Base-by-base conservation (phyloP, 73 alveolate genomes). In the Paramecium sexaurelia region DNA sequence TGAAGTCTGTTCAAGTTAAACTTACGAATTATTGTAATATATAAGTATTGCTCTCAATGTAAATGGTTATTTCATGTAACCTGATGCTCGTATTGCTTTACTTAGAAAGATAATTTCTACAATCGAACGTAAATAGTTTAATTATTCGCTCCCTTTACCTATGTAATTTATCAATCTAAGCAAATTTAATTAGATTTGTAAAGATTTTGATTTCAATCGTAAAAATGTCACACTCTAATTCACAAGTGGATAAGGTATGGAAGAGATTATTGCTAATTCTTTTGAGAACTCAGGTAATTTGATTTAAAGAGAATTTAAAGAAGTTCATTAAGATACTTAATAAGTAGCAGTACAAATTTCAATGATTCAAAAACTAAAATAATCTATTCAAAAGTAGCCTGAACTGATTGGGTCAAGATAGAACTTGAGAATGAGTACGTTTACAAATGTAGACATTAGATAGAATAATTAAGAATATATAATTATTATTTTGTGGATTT, bases 121-220 rank as follows among this genome's bases (percentile, higher is more conserved):
- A 5, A 17, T 39, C 5, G 55, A 40, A 24, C 0, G 36, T 0
- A 41, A 33, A 78, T 9, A 78, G 20, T 78, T 78, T 24, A 6
- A 5, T 0, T 78, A 78, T 20, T 13, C 41, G 10, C 41, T 78
- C 15, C 90, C 90, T 0, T 37, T 78, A 24, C 75, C 90, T 15
- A 78, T 78, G 19, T 78, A 78, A 78, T 29, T 19, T 15, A 24
- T 78, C n/a, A 78, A 78, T 78, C 22, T 78, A 39, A 78, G 40
- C 11, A 78, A 78, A 45, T 78, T 78, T 24, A 24, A 19, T 41
- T 78, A 40, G 27, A 22, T 78, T 5, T 22, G 43, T 6, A 78
- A n/a, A 11, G 71, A 37, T 36, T 36, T 33, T 41, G 75, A 37
- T 10, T 40, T 40, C 1, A 47, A 43, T 4, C 32, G 32, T 13